Evolutionary conservation across 2,329 filamentous ascomycete species (phyloP), one percentile per base, ranked within the genome.

Genomic region (Penicillium concentricum): DNA sequence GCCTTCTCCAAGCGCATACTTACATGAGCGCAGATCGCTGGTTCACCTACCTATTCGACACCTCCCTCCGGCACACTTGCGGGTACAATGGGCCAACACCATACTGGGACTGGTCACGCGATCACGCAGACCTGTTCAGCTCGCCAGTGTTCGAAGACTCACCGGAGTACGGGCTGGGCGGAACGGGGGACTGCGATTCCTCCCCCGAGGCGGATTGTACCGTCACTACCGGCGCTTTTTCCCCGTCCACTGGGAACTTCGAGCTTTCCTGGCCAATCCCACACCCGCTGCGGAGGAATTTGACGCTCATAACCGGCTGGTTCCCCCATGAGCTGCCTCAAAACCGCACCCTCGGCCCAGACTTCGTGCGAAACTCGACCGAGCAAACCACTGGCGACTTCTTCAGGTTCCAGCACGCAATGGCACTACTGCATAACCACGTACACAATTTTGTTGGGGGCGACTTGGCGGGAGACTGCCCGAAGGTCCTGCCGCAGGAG

Each of bases 91-190:
- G 48, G 38, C 48, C 48, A 34, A 51, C 48, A 3, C 48, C 48
- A 51, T 51, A 51, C 28, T 51, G 37, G 48, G 48, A 51, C 37
- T 51, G 48, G 48, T 51, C 48, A n/a, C 48, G 48, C 22, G 48
- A 51, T 51, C 48, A 51, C 26, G 37, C 48, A 43, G 48, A 43
- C 38, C 48, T 51, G 18, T 51, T 51, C 38, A 16, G 26, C 38
- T 51, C 48, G 35, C 48, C 38, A 24, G 48, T 51, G 26, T 51
- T 51, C 37, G 48, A 43, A 26, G 37, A 51, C 38, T 51, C 48
- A 4, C 35, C 48, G 26, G 48, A 41, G 34, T 43, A 35, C 26
- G 48, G 48, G 26, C 37, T 41, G 2, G 38, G 38, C 5, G 38
- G 38, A 35, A 47, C 44, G 28, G 44, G 44, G 28, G 44, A 47